These are phyloP conservation scores for Durusdinium trenchii DNA, from an alignment of 73 alveolate genomes.

Conservation along the genomic window DNA sequence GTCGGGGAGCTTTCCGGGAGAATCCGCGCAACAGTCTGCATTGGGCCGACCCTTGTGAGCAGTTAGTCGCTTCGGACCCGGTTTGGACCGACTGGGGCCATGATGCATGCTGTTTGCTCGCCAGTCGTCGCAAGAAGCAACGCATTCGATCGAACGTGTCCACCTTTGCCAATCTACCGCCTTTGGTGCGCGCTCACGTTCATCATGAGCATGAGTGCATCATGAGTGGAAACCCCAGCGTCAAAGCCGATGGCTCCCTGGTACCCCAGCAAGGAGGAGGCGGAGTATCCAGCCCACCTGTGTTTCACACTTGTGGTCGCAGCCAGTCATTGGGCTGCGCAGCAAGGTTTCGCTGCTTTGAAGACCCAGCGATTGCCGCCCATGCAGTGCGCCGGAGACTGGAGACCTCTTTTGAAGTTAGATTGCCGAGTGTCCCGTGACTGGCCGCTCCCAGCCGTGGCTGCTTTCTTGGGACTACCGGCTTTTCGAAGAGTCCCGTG, in stretches of 20 bases:
- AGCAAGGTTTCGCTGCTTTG: background rate
- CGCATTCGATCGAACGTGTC: background rate
- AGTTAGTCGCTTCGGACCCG: background rate
- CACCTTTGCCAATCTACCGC: background rate
- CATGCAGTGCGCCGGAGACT: background rate
- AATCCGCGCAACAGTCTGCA: constrained; percentile 10
- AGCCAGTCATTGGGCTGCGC: constrained; percentile 9
- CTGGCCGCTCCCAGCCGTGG: background rate
- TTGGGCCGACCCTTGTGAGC: constrained; percentile 10
- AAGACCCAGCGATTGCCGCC: constrained; percentile 46
- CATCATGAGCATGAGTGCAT: background rate
- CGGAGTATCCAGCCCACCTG: constrained; percentile 22
- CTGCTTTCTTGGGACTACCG: background rate
- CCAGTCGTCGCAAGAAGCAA: constrained; percentile 5
- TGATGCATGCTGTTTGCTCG: constrained; percentile 4
- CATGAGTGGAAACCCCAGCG: background rate
- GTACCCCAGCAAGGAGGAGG: constrained; percentile 14
- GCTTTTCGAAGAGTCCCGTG: background rate
- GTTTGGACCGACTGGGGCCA: background rate
- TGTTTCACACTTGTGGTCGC: constrained; percentile 44
- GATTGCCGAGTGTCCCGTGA: background rate
- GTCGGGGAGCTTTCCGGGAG: constrained; percentile 8
- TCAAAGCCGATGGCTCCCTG: background rate
- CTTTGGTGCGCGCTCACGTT: background rate
- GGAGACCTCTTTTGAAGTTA: background rate